phyloP scores from a whole-genome alignment of 371 early-diverging fungal species.

The Conidiobolus incongruus region DNA sequence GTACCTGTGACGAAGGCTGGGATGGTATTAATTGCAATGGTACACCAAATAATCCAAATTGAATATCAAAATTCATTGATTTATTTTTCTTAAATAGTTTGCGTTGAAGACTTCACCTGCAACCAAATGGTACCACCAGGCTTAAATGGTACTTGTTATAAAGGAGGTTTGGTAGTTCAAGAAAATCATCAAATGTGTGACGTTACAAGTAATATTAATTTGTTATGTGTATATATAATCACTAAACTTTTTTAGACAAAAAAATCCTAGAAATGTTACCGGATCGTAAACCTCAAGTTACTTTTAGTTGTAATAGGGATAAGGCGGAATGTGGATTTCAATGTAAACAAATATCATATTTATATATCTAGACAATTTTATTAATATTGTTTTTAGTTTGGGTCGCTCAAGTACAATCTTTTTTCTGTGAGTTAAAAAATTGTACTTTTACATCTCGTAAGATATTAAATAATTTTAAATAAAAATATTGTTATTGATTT shows the following conservation, averaged over 20 bases:
- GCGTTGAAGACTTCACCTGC: slow-evolving; percentile 49
- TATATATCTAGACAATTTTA: not conserved
- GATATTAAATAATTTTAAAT: slow-evolving; percentile 35
- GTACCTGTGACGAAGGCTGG: slow-evolving; percentile 73
- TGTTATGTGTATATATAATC: not conserved
- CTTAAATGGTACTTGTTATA: slow-evolving; percentile 58
- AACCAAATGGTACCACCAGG: slow-evolving; percentile 44
- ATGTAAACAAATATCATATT: slow-evolving; percentile 15
- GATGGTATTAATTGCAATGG: slow-evolving; percentile 81
- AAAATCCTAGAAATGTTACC: slow-evolving; percentile 34
- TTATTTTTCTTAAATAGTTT: slow-evolving; percentile 23
- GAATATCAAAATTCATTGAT: not conserved
- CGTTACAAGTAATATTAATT: slow-evolving; percentile 47
- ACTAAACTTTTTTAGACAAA: slow-evolving; percentile 12
- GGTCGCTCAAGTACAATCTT: slow-evolving; percentile 52
- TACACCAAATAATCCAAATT: slow-evolving; percentile 10
- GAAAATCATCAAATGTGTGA: slow-evolving; percentile 69
- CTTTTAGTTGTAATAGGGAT: slow-evolving; percentile 31
- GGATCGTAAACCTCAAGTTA: slow-evolving; percentile 36
- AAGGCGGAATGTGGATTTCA: slow-evolving; percentile 35
- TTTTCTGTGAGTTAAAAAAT: too few species aligned
- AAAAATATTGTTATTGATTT: too few species aligned
- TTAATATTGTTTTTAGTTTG: slow-evolving; percentile 27
- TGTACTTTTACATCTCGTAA: slow-evolving; percentile 60
- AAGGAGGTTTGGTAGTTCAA: slow-evolving; percentile 46